Percentiles rank a stretch among this genome's conserved stretches.
Conservation (phyloP, 1,284 basidiomycete species). For the Agaricales sp. region DNA sequence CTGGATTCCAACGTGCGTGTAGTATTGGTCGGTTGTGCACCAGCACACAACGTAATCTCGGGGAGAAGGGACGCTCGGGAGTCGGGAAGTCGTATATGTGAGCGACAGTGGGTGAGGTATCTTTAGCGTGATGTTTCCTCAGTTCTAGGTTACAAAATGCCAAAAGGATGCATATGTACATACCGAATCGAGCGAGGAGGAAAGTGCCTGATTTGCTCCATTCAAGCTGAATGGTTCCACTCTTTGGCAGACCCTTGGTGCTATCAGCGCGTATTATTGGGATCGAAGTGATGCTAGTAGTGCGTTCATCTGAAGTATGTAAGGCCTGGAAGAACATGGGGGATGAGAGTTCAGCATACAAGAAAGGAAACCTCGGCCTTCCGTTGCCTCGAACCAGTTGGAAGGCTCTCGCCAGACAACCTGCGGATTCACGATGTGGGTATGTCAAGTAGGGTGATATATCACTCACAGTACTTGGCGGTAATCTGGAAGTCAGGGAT, state of each 20-base stretch:
- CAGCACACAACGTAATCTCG: slow-evolving; percentile 54
- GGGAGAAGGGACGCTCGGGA: slow-evolving; percentile 38
- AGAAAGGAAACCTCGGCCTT: slow-evolving; percentile 72
- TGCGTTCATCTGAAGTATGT: slow-evolving; percentile 43
- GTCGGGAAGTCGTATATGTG: slow-evolving; percentile 58
- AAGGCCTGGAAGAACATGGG: background rate
- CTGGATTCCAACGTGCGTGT: slow-evolving; percentile 69
- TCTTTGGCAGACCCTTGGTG: slow-evolving; percentile 50
- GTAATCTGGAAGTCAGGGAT: slow-evolving; percentile 45
- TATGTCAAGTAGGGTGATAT: slow-evolving; percentile 2
- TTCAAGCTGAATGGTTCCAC: slow-evolving; percentile 57
- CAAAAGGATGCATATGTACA: slow-evolving; percentile 8
- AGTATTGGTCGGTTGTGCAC: slow-evolving; percentile 50
- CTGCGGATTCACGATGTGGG: slow-evolving; percentile 25
- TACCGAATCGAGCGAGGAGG: slow-evolving; percentile 64
- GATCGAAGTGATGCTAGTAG: slow-evolving; percentile 47
- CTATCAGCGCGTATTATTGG: slow-evolving; percentile 37
- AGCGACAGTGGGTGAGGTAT: slow-evolving; percentile 46
- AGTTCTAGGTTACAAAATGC: background rate
- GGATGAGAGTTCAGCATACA: slow-evolving; percentile 34
- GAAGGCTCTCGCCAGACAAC: slow-evolving; percentile 72
- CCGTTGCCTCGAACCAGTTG: slow-evolving; percentile 71
- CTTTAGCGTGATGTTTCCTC: slow-evolving; percentile 21
- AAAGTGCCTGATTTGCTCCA: slow-evolving; percentile 71
- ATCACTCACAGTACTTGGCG: slow-evolving; percentile 42